phyloP scores from a whole-genome alignment of 805 yeast genomes.

The Myxozyma lipomycoides region DNA sequence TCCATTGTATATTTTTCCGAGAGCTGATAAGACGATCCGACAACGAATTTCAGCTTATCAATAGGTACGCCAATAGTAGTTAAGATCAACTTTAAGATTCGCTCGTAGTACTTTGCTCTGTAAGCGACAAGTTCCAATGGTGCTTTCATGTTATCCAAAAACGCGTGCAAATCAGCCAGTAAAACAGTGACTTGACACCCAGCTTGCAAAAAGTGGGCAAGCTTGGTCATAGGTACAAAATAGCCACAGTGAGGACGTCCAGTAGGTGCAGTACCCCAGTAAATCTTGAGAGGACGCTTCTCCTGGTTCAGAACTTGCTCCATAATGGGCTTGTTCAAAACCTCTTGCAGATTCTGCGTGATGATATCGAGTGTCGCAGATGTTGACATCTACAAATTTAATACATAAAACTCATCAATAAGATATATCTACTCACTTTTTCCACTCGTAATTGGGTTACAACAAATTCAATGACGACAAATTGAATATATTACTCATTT shows the following conservation, averaged over 20 bases:
- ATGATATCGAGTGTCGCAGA: conserved; percentile 53
- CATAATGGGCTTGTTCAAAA: conserved; percentile 66
- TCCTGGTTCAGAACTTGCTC: conserved; percentile 90
- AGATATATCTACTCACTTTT: too few relatives aligned
- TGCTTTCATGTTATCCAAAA: conserved; percentile 97
- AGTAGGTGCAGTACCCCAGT: conserved; percentile 99
- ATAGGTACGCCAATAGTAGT: conserved; percentile 86
- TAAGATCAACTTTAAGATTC: conserved; percentile 76
- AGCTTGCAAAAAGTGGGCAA: conserved; percentile 91
- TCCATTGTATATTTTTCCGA: conserved; percentile 79
- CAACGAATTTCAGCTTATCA: conserved; percentile 75
- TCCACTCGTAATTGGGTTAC: too few relatives aligned
- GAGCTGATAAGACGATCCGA: conserved; percentile 88
- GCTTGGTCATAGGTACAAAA: conserved; percentile 94
- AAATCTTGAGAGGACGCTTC: conserved; percentile 74
- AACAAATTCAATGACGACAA: too few relatives aligned
- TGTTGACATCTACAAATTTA: background rate
- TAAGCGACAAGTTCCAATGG: conserved; percentile 83
- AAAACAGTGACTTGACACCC: conserved; percentile 92
- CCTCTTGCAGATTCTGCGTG: conserved; percentile 86
- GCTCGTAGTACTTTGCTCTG: conserved; percentile 88
- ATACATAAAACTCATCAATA: background rate
- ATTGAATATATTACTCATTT: too few relatives aligned
- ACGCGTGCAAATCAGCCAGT: conserved; percentile 94
- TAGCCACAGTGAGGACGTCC: conserved; percentile 99